phyloP scores from a whole-genome alignment of 1,284 basidiomycete species.

The Phellopilus nigrolimitatus region DNA sequence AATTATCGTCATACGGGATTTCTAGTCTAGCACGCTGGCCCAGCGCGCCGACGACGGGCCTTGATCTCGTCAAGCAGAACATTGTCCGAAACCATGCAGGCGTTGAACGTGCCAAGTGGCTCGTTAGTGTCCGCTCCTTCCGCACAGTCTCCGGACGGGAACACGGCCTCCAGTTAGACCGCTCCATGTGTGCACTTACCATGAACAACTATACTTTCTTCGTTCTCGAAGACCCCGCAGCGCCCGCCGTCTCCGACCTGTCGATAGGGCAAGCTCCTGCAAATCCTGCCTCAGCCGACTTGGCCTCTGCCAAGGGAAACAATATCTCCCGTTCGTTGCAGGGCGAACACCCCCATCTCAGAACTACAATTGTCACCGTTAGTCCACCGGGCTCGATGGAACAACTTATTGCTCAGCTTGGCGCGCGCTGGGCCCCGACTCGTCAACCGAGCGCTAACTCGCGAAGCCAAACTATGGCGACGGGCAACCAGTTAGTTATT shows the following conservation, averaged over 20 bases:
- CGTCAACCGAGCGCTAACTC: slow-evolving; percentile 44
- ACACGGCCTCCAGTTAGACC: slow-evolving; percentile 50
- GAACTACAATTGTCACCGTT: slow-evolving; percentile 68
- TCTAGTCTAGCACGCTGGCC: slow-evolving; percentile 70
- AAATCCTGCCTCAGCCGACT: slow-evolving; percentile 12
- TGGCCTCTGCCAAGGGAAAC: slow-evolving; percentile 1
- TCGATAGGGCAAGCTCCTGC: slow-evolving; percentile 23
- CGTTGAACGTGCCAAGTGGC: slow-evolving; percentile 55
- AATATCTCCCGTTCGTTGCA: slow-evolving; percentile 11
- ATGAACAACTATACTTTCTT: slow-evolving; percentile 77
- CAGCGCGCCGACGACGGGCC: slow-evolving; percentile 66
- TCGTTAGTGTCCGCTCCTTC: slow-evolving; percentile 63
- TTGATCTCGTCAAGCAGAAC: slow-evolving; percentile 63
- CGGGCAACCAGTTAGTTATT: slow-evolving; percentile 59
- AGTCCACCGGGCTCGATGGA: slow-evolving; percentile 68
- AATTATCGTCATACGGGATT: too few relatives aligned
- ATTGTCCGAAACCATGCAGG: slow-evolving; percentile 65
- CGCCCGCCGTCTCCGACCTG: slow-evolving; percentile 58
- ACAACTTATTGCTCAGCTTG: slow-evolving; percentile 62
- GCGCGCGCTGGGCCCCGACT: slow-evolving; percentile 68
- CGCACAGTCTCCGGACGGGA: slow-evolving; percentile 58
- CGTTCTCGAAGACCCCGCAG: slow-evolving; percentile 64
- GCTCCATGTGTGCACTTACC: slow-evolving; percentile 66
- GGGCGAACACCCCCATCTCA: slow-evolving; percentile 58
- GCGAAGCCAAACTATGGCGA: slow-evolving; percentile 41